Percentiles rank a stretch among this genome's conserved stretches.
These are phyloP conservation scores for Diutina pseudorugosa DNA, from an alignment of 1,139 yeast genomes.

Conservation along the genomic window DNA sequence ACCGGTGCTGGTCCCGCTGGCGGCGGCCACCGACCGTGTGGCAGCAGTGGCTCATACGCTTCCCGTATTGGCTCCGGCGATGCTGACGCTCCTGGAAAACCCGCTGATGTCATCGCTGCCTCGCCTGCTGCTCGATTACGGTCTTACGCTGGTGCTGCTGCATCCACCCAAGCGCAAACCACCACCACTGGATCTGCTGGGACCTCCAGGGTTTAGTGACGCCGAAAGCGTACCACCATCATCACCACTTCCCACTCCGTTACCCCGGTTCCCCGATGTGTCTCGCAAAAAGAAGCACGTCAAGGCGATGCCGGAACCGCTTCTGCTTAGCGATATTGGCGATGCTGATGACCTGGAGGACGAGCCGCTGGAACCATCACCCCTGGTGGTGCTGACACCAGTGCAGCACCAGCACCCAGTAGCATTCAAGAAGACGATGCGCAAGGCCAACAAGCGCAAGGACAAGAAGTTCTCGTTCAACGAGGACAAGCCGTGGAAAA, in stretches of 20 bases:
- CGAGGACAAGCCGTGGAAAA: constrained; percentile 94
- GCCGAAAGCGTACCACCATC: not conserved
- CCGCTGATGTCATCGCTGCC: not conserved
- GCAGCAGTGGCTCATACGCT: not conserved
- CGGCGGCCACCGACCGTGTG: not conserved
- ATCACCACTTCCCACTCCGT: not conserved
- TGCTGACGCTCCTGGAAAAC: not conserved
- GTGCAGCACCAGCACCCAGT: constrained; percentile 13
- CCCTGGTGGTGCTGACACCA: not conserved
- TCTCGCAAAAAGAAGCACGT: not conserved
- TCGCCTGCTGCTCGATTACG: not conserved
- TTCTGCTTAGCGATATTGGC: not conserved
- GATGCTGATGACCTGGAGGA: not conserved
- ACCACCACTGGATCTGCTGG: not conserved
- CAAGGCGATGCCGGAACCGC: not conserved
- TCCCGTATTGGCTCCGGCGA: not conserved
- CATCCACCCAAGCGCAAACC: not conserved
- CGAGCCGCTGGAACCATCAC: not conserved
- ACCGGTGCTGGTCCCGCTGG: not conserved
- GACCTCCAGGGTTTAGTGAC: not conserved
- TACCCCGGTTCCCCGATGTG: constrained; percentile 1
- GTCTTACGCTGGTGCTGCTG: not conserved
- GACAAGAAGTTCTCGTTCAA: constrained; percentile 46
- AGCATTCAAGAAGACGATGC: constrained; percentile 53
- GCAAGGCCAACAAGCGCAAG: constrained; percentile 34